Base-by-base conservation (phyloP, 2,329 filamentous ascomycete species). In the Grosmannia penicillata region DNA sequence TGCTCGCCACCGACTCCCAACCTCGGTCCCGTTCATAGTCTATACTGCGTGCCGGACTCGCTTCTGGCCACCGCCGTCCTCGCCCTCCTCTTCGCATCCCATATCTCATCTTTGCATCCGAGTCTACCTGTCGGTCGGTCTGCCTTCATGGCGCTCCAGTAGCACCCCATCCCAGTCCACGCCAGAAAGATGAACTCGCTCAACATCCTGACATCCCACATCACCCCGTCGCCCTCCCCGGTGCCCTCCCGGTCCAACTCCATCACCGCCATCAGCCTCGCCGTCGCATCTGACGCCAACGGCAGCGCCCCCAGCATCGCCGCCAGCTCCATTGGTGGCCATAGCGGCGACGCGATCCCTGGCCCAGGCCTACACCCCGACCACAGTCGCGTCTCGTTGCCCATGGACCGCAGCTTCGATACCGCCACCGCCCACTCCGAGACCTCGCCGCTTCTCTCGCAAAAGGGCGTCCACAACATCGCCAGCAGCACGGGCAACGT, bases 141-240 rank as follows among this genome's bases (percentile, higher is more conserved):
- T n/a, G n/a, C 29, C 45, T 55, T 63, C 61, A 73, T 77, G 73
- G 73, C 69, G 67, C 60, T 57, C 58, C 54, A 50, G 44, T 57
- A 52, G n/a, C n/a, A n/a, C n/a, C 57, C 57, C 51, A 34, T 43
- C 42, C 50, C 40, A 25, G 34, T 15, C 26, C 26, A 24, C 32
- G 23, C 54, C 51, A 59, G 61, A 24, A 24, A 67, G 63, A 95
- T 95, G 89, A 95, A 95, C 77, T 93, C 87, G 53, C 70, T 94
- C 67, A 93, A 91, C 65, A 84, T 94, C 59, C 75, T 95, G 58
- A 91, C 85, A 54, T 77, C 83, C 57, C 79, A 82, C 63, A 82
- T 87, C 57, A 76, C 75, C 50, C 71, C 74, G 48, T 58, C 72
- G 39, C 61, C 71, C 42, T 74, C 65, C 49, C 66, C 72, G 25